Evolutionary conservation across 768 basidiomycete species (phyloP), one percentile per base, ranked within the genome.

Genomic region (Cystobasidium tubakii): DNA sequence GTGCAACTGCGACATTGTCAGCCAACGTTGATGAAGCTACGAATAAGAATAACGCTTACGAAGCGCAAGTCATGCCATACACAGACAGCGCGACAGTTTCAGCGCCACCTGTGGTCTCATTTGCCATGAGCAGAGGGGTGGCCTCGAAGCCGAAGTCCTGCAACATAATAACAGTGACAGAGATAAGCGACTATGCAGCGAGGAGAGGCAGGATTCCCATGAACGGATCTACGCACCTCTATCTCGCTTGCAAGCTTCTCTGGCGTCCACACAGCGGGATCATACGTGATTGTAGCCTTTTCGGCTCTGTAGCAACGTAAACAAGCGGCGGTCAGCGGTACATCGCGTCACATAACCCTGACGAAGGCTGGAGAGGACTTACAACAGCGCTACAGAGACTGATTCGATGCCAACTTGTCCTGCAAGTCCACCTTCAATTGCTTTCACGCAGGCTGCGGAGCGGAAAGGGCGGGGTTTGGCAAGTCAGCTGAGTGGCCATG

Each of bases 141-240:
- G 92, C 91, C 81, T 92, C 92, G 79, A 96, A 96, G 10, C 92
- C 92, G 70, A 93, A 88, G 82, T 93, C 92, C 90, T 93, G 81
- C 42, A 34, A 7, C n/a, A 53, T 46, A 23, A 31, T 6, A 27
- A 42, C 29, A 62, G 17, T 6, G 23, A 60, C 13, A 60, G 57
- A 34, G 62, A 75, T 63, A 27, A 36, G 36, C 34, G 36, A 42
- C 60, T 23, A 63, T 7, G 39, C 15, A 15, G 15, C 39, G 7
- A 39, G 15, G 39, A 39, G 39, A 39, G 39, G 15, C 7, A 15
- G 6, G 39, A 39, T 21, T 33, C n/a, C 46, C 19, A n/a, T 9
- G 13, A 66, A 44, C 43, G n/a, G 25, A 64, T 13, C n/a, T 36
- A 83, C 88, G 73, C 76, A 91, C 91, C 65, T 83, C 69, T 7